phyloP scores from a whole-genome alignment of 345 rosid species.

The Excoecaria agallocha region DNA sequence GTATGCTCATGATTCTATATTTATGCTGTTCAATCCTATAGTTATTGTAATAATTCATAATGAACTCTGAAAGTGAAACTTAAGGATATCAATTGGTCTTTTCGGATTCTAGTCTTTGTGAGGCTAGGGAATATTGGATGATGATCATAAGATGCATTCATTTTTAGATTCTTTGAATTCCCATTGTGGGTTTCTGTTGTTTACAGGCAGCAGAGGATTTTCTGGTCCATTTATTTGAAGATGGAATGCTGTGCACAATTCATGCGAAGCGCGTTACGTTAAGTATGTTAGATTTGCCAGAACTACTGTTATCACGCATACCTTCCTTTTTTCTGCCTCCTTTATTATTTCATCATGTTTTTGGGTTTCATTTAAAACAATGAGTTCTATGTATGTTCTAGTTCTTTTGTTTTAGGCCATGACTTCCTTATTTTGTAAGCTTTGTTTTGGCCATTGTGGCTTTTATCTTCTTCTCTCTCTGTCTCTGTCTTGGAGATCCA shows the following conservation, averaged over 20 bases:
- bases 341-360: background rate
- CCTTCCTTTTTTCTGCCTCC: background rate
- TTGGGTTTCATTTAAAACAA: background rate
- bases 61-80: background rate
- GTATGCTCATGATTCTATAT: background rate
- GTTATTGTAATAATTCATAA: background rate
- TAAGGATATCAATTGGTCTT: background rate
- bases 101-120: background rate
- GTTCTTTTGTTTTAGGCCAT: background rate
- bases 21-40: background rate
- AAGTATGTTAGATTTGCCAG: conserved; percentile 50
- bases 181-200: conserved; percentile 8
- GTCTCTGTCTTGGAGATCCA: background rate
- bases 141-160: background rate
- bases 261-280: conserved; percentile 94
- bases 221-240: conserved; percentile 66
- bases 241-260: conserved; percentile 82
- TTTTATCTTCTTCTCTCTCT: background rate
- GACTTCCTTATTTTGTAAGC: background rate
- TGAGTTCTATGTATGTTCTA: background rate
- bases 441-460: too few species aligned
- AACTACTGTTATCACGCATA: conserved; percentile 4
- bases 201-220: conserved; percentile 91
- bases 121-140: background rate
- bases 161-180: background rate